Base-by-base conservation (phyloP, 208 protist species). In the Leishmania braziliensis region DNA sequence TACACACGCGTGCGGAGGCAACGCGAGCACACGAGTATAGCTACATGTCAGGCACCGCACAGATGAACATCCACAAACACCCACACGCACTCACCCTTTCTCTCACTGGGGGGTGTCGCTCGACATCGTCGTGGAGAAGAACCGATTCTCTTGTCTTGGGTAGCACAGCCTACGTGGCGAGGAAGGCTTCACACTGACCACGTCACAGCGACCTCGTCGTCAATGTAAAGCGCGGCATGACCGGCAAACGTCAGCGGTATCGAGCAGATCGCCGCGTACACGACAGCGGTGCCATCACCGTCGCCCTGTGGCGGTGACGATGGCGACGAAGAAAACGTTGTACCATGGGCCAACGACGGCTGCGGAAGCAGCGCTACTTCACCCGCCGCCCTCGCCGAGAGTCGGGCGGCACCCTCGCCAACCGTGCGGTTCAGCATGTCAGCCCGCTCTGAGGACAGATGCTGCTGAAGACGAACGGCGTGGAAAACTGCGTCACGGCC, bases 141-240 rank as follows among this genome's bases (percentile, higher is more conserved):
- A 10, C 36, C 39, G 9, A 29, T 18, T 4, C 69, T 20, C 18
- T 73, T 16, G 69, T 39, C 8, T 16, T 5, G 46, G 46, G 39
- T 46, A 51, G 48, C 69, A 26, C 69, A 33, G 43, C 39, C 43
- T 54, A 53, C 69, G n/a, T 18, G 26, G 8, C 69, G 39, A 53
- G 18, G 69, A 29, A 51, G 48, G 26, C 39, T 12, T 73, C 69
- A 73, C 20, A 85, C 50, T 0, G 68, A 39, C 81, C 79, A 88
- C 36, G 84, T 84, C 78, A 81, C 84, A 20, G 78, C 84, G 6
- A 83, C 71, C 69, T 80, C 79, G 36, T 68, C 84, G 43, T 87
- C 79, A 36, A 87, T 84, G 36, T 80, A 74, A 62, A 87, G 79
- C 51, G 79, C 68, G 3, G 84, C 84, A 50, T 72, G 63, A 8